Evolutionary conservation across 805 yeast species (phyloP), one percentile per base, ranked within the genome.

Genomic region (Wickerhamiella brachini): DNA sequence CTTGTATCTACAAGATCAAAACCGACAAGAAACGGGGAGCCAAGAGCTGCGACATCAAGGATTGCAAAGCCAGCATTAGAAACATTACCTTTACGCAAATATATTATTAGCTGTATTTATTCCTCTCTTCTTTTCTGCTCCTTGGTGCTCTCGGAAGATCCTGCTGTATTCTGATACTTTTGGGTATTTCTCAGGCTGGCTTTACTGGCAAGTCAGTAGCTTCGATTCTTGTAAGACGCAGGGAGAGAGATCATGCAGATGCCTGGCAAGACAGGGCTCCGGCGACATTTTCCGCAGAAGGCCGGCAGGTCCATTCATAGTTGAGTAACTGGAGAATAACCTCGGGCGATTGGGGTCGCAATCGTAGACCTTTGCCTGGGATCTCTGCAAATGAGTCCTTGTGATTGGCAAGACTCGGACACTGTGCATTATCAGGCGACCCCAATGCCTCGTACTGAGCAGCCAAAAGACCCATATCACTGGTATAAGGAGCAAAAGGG

Each of bases 1-100:
- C 90, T 43, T 87, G 96, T 66, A 83, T 83, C 21, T 77, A 77
- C 56, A 75, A 79, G 57, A 78, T 83, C 39, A 26, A 29, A 5
- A 18, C 23, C 17, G 22, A 17, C 22, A 17, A 34, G 4, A 41
- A 41, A 20, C 41, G 41, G 10, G 20, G 29, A 26, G 49, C 52
- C 41, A 29, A 23, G 18, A 23, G 22, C 9, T 48, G 54, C 41
- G 26, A 41, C 15, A 50, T 43, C 18, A 17, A 15, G 5, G 51
- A 47, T 10, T 48, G 54, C 34, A 17, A n/a, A 15, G 23, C 37
- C n/a, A 41, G 45, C 5, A 45, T 20, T 2, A 5, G 37, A 15
- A 22, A 39, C 17, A 23, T 45, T 18, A 45, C 23, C 1, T 51
- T 44, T 41, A 47, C 21, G 41, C 49, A 18, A 49, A 37, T 39